These are phyloP conservation scores for Syzygium jambos DNA, from an alignment of 345 rosid genomes.

Conservation along the genomic window DNA sequence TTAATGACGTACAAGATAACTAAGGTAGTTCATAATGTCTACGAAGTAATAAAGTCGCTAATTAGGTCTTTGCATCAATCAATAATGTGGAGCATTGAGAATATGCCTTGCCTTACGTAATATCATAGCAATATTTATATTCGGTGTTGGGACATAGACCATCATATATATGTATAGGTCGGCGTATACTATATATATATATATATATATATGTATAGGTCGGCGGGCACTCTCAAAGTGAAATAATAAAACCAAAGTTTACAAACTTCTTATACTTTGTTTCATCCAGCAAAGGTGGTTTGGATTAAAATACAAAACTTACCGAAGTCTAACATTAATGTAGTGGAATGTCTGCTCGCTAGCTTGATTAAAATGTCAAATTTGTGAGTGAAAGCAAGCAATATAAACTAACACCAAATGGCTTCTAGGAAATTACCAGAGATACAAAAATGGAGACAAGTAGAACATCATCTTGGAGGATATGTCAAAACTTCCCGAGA, in stretches of 20 bases:
- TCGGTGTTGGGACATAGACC: neutral
- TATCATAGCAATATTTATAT: neutral
- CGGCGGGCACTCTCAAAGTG: neutral
- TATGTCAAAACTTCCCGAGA: constrained; percentile 36
- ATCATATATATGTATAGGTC: neutral
- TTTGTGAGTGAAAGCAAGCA: neutral
- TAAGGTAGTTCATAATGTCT: neutral
- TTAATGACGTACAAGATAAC: neutral
- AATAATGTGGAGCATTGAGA: neutral
- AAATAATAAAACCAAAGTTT: neutral
- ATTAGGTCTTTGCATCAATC: neutral
- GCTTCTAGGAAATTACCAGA: constrained; percentile 1
- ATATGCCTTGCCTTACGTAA: neutral
- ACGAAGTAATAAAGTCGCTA: neutral
- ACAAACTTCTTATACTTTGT: neutral
- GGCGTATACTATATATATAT: too few relatives aligned
- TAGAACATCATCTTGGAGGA: constrained; percentile 14
- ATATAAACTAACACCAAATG: neutral
- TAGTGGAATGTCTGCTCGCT: neutral
- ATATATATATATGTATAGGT: neutral
- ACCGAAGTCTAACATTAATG: neutral
- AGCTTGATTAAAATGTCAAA: neutral
- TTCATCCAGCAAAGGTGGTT: neutral
- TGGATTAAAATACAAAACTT: neutral
- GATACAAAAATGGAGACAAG: constrained; percentile 7